Percentiles rank a stretch among this genome's conserved stretches.
These are phyloP conservation scores for Haplosporangium sp. DNA, from an alignment of 371 early-diverging fungal genomes.

Conservation along the genomic window DNA sequence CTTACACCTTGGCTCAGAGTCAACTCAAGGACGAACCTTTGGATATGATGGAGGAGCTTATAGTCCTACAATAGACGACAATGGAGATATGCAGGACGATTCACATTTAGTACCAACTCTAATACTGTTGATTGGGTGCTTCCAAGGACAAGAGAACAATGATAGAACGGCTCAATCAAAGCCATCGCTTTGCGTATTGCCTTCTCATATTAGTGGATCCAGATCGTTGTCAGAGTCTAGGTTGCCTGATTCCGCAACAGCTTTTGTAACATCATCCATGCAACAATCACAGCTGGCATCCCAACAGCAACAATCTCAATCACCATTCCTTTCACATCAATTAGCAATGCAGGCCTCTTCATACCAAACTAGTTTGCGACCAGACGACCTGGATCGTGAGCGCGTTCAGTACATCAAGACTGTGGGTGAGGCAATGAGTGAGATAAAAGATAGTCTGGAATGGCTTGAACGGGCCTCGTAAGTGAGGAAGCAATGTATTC, in stretches of 20 bases:
- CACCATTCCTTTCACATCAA: neutral
- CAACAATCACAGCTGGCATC: neutral
- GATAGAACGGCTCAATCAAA: neutral
- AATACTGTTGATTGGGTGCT: conserved; percentile 13
- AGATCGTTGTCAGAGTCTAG: neutral
- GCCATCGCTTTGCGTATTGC: neutral
- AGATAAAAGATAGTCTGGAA: conserved; percentile 31
- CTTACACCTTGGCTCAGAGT: conserved; percentile 19
- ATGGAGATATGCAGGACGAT: neutral
- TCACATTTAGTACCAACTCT: conserved; percentile 2
- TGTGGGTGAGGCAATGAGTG: conserved; percentile 25
- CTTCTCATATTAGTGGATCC: neutral
- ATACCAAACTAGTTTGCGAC: neutral
- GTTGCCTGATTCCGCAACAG: neutral
- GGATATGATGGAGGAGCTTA: conserved; percentile 8
- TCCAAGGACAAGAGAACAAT: neutral
- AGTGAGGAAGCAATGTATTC: neutral
- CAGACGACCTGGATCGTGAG: neutral
- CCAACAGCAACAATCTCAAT: neutral
- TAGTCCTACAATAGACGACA: conserved; percentile 3
- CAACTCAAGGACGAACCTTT: conserved; percentile 32
- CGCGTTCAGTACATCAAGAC: conserved; percentile 28
- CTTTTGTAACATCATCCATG: neutral
- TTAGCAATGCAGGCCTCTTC: neutral
- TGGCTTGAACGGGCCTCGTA: conserved; percentile 41